These are phyloP conservation scores for Lentinula aciculospora DNA, from an alignment of 768 basidiomycete genomes.

Conservation along the genomic window DNA sequence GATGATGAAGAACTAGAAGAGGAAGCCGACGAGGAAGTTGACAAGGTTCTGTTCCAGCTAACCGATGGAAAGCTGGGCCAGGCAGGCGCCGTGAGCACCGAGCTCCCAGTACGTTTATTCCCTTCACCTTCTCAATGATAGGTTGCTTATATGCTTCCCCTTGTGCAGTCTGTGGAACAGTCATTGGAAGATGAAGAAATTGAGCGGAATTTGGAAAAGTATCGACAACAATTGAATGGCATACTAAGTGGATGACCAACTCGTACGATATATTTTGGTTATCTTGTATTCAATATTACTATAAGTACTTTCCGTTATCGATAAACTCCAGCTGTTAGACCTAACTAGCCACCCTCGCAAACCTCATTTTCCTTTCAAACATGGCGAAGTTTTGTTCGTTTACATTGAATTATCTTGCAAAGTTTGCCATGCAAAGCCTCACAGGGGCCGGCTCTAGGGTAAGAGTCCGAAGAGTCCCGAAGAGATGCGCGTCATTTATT, in stretches of 20 bases:
- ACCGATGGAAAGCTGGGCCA: slow-evolving; percentile 95
- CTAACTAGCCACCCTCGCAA: no score
- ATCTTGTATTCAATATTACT: neutral
- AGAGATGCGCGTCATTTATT: neutral
- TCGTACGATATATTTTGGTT: neutral
- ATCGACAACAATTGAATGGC: slow-evolving; percentile 85
- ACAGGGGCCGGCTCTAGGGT: no score
- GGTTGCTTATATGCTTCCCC: slow-evolving; percentile 2
- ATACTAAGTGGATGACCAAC: slow-evolving; percentile 54
- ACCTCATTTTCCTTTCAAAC: no score
- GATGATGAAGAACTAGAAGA: slow-evolving; percentile 94
- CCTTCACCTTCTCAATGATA: slow-evolving; percentile 6
- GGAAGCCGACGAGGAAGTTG: slow-evolving; percentile 96
- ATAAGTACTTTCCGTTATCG: no score
- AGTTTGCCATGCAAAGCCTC: no score
- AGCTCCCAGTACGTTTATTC: slow-evolving; percentile 61
- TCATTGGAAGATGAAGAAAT: slow-evolving; percentile 73
- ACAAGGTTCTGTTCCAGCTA: slow-evolving; percentile 91
- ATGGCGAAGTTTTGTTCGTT: no score
- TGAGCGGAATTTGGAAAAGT: slow-evolving; percentile 85
- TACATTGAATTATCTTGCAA: no score
- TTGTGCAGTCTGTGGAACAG: slow-evolving; percentile 49
- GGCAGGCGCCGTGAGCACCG: slow-evolving; percentile 65
- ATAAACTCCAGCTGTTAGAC: neutral
- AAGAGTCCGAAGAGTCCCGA: neutral